These are phyloP conservation scores for Phialocephala subalpina DNA, from an alignment of 2,329 filamentous ascomycete species.

Conservation along the genomic window DNA sequence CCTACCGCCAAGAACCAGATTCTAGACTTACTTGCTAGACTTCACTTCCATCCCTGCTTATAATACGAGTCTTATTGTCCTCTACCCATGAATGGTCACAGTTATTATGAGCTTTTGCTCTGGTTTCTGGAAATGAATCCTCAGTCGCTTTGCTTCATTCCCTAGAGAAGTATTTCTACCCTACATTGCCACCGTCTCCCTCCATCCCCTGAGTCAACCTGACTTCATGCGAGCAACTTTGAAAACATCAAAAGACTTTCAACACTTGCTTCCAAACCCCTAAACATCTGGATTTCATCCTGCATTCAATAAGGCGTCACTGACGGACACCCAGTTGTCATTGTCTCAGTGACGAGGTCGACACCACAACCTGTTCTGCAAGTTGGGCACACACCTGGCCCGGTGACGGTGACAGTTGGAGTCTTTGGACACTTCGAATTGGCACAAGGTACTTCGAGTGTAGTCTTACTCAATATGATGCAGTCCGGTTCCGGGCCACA, in stretches of 20 bases:
- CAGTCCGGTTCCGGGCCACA: constrained; percentile 29
- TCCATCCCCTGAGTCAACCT: not conserved
- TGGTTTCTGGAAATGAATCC: not conserved
- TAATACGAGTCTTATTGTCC: too few relatives aligned
- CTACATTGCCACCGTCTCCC: not conserved
- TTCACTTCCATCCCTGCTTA: too few relatives aligned
- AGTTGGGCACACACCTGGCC: constrained; percentile 20
- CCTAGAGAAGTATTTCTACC: not conserved
- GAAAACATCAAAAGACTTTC: not conserved
- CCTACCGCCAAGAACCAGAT: too few relatives aligned
- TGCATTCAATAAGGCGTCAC: not conserved
- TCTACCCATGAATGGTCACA: not conserved
- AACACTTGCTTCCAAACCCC: not conserved
- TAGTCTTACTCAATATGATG: constrained; percentile 19
- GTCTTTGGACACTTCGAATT: constrained; percentile 31
- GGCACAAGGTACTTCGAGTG: constrained; percentile 25
- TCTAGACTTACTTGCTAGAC: too few relatives aligned
- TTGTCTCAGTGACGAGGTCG: constrained; percentile 21
- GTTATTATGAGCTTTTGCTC: not conserved
- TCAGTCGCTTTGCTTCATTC: not conserved
- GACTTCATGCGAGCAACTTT: not conserved
- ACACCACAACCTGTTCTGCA: constrained; percentile 32
- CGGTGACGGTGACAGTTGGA: constrained; percentile 34
- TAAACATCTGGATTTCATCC: not conserved
- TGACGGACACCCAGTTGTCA: constrained; percentile 14